phyloP scores from a whole-genome alignment of 305 asterid genomes.

The Fraxinus floribunda region DNA sequence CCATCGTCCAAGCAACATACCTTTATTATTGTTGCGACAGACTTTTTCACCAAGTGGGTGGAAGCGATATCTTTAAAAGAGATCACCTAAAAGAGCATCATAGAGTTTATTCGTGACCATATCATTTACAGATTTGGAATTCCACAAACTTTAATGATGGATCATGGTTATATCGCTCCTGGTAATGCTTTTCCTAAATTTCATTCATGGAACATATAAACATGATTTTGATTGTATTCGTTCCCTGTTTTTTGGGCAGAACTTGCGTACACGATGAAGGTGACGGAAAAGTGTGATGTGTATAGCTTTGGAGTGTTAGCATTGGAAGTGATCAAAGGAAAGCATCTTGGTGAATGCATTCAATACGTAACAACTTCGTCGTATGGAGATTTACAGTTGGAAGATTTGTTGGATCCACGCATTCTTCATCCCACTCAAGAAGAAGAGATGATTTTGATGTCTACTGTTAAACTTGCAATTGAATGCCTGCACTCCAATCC shows the following conservation, averaged over 20 bases:
- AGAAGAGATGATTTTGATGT: constrained; percentile 17
- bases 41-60: too few relatives aligned
- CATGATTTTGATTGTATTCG: neutral
- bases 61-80: too few relatives aligned
- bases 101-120: too few relatives aligned
- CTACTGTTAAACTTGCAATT: constrained; percentile 19
- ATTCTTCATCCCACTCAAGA: constrained; percentile 11
- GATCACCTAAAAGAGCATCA: too few relatives aligned
- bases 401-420: constrained; percentile 21
- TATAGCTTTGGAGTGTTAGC: constrained; percentile 19
- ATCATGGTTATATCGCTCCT: neutral
- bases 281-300: neutral
- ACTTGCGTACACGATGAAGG: constrained; percentile 20
- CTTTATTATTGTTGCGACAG: too few relatives aligned
- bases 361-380: neutral
- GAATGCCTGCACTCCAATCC: neutral
- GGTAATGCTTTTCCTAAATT: constrained; percentile 16
- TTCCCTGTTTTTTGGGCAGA: constrained; percentile 11
- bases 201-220: neutral
- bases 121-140: too few relatives aligned
- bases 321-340: constrained; percentile 24
- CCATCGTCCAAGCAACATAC: too few relatives aligned
- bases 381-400: neutral
- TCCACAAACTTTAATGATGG: neutral
- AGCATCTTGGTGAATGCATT: constrained; percentile 20